These are phyloP conservation scores for Xylariaceae sp. DNA, from an alignment of 2,329 filamentous ascomycete genomes.

Conservation along the genomic window DNA sequence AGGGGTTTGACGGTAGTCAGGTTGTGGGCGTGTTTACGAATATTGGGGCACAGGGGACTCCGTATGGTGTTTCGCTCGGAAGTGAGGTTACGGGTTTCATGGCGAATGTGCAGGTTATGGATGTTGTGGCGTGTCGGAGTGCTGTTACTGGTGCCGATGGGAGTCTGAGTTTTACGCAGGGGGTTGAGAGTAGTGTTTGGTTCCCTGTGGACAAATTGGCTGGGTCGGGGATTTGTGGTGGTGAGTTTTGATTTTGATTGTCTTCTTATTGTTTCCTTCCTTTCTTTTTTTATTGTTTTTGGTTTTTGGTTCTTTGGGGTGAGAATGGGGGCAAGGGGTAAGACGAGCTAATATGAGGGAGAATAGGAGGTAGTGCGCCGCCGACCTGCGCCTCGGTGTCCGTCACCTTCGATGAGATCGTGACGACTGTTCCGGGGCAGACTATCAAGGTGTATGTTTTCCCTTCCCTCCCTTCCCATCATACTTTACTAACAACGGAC, in stretches of 20 bases:
- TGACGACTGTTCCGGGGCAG: slow-evolving; percentile 42
- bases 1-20: slow-evolving; percentile 32
- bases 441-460: slow-evolving; percentile 41
- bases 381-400: slow-evolving; percentile 27
- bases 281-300: too few species aligned
- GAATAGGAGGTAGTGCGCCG: slow-evolving; percentile 14
- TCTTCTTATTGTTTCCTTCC: too few species aligned
- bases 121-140: slow-evolving; percentile 41
- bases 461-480: neutral
- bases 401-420: slow-evolving; percentile 45
- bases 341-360: neutral
- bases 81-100: slow-evolving; percentile 37
- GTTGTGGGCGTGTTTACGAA: slow-evolving; percentile 40
- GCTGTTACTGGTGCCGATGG: slow-evolving; percentile 40
- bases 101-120: slow-evolving; percentile 32
- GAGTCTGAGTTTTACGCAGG: slow-evolving; percentile 40
- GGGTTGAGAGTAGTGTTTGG: slow-evolving; percentile 37
- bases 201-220: slow-evolving; percentile 26
- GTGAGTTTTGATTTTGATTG: slow-evolving; percentile 10
- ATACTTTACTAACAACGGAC: neutral
- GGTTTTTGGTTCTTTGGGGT: too few species aligned
- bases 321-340: too few species aligned
- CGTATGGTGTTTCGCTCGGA: slow-evolving; percentile 32
- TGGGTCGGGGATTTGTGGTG: slow-evolving; percentile 17
- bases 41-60: slow-evolving; percentile 32